A percentile compares a stretch with the other conserved stretches of the same genome.
These are phyloP conservation scores for Camillea tinctor DNA, from an alignment of 2,329 filamentous ascomycete genomes.

Conservation along the genomic window DNA sequence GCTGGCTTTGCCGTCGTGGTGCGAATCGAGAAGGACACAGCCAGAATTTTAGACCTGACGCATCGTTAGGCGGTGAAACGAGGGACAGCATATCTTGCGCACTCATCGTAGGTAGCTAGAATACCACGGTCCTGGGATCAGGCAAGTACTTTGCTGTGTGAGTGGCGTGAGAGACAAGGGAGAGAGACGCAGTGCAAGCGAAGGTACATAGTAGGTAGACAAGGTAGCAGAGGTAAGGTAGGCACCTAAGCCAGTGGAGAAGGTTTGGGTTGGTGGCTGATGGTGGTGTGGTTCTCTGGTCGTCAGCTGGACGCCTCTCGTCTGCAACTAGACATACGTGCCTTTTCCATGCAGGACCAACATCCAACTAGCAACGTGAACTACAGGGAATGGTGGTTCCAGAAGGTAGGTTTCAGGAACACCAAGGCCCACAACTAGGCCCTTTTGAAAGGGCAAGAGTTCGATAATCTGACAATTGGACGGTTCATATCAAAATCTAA, in stretches of 20 bases:
- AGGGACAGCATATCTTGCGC: conserved; percentile 16
- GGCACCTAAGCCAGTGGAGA: conserved; percentile 9
- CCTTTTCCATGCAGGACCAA: background rate
- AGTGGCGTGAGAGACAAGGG: background rate
- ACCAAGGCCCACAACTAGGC: conserved; percentile 1
- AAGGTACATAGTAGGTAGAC: no score
- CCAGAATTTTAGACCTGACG: background rate
- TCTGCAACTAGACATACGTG: background rate
- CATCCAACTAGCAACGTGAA: background rate
- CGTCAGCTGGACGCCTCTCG: conserved; percentile 19
- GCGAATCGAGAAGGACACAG: background rate
- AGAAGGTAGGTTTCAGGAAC: background rate
- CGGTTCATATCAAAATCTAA: background rate
- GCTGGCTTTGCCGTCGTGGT: background rate
- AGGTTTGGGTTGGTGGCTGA: conserved; percentile 5
- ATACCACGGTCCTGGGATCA: conserved; percentile 6
- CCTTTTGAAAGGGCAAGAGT: background rate
- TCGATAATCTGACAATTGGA: conserved; percentile 2
- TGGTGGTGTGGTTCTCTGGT: conserved; percentile 12
- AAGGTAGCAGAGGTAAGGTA: no score
- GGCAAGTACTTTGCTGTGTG: conserved; percentile 9
- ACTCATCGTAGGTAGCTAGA: conserved; percentile 10
- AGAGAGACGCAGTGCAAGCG: background rate
- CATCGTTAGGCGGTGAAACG: conserved; percentile 16
- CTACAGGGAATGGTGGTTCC: background rate